A percentile compares a stretch with the other conserved stretches of the same genome.
phyloP scores from a whole-genome alignment of 257 asterid species.

The Echium plantagineum region DNA sequence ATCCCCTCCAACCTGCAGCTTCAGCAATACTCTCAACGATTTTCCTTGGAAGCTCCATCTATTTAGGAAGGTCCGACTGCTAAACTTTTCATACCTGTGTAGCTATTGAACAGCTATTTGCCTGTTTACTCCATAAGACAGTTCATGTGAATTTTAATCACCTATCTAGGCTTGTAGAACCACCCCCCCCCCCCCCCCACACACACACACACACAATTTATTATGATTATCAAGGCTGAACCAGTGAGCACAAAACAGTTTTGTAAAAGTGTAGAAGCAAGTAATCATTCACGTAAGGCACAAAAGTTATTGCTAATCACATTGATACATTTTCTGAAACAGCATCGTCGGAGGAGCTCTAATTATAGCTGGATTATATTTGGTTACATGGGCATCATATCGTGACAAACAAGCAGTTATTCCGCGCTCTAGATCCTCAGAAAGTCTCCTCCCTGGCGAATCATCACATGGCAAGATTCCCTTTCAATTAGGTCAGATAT shows the following conservation, averaged over 20 bases:
- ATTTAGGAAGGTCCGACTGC: constrained; percentile 77
- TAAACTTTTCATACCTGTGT: background rate
- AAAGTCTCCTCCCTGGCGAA: constrained; percentile 31
- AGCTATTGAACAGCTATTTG: background rate
- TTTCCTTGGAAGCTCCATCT: constrained; percentile 91
- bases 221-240: too few relatives aligned
- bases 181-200: too few relatives aligned
- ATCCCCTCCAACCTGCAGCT: constrained; percentile 87
- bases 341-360: constrained; percentile 80
- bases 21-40: constrained; percentile 72
- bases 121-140: background rate
- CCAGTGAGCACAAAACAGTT: too few relatives aligned
- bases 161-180: too few relatives aligned
- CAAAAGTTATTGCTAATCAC: constrained; percentile 1
- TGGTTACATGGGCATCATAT: constrained; percentile 90
- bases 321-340: constrained; percentile 13
- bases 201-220: too few relatives aligned
- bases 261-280: too few relatives aligned
- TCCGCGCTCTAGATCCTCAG: constrained; percentile 32
- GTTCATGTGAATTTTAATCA: too few relatives aligned
- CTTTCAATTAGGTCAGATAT: constrained; percentile 40
- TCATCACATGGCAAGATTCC: constrained; percentile 41
- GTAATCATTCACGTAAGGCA: background rate
- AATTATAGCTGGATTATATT: constrained; percentile 75
- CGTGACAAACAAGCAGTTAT: constrained; percentile 34